Evolutionary conservation across 1,284 basidiomycete genomes (phyloP), one percentile per base, ranked within the genome.

Genomic region (Trichosporon sp.): DNA sequence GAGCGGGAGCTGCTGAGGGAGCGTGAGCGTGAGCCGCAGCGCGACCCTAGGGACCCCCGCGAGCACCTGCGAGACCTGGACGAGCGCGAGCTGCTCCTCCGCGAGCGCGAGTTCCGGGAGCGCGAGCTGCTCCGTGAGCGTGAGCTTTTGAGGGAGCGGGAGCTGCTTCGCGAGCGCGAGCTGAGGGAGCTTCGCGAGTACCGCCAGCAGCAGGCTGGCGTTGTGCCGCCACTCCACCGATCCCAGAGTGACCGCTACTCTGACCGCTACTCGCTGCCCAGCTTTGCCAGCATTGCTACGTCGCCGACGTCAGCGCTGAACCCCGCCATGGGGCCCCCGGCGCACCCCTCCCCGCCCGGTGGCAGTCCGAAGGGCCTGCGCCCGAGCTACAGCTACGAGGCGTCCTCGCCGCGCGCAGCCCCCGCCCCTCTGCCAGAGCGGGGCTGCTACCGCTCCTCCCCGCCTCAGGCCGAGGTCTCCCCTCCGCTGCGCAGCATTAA

Each of bases 341-440:
- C 57, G 16, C 34, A 54, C 49, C 49, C 49, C 14, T 29, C 25
- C 27, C 27, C 49, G 27, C 49, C 49, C 14, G 49, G 49, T 3
- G 27, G 49, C 4, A 54, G 49, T 27, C 49, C 49, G 19, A 54
- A 54, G 49, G 49, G 49, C 29, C 49, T 54, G 25, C 62, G 67
- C 13, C 67, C 67, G 3, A 56, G 44, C 8, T 69, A 69, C 40
- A 61, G 60, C 21, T 63, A 65, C 52, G 64, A 68, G 52, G 36
- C 27, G 29, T 16, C 23, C 19, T 34, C 46, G 44, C 49, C 46
- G 16, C 27, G 58, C 57, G n/a, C 13, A 25, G 29, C 49, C n/a
- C 60, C 56, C 21, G 52, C 32, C 21, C 49, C 34, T 11, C 40
- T 32, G 16, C n/a, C 29, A 9, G 46, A 49, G 37, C 37, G 33